phyloP scores from a whole-genome alignment of 768 basidiomycete genomes.

The Tulasnella sp. region DNA sequence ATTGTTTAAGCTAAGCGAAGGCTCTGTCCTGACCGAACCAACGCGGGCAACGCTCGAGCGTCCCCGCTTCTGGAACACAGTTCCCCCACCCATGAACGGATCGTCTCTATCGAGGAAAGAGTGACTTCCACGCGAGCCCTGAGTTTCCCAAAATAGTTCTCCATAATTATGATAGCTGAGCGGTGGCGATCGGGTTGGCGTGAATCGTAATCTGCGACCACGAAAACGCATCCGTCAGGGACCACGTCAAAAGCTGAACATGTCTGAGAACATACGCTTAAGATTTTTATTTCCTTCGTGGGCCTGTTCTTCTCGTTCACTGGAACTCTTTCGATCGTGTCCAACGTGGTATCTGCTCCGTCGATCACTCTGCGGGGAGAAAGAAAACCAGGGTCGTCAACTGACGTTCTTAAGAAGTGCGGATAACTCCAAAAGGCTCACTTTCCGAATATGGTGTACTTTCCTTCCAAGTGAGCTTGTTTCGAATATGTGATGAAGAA shows the following conservation, averaged over 20 bases:
- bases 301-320: constrained; percentile 91
- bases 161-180: constrained; percentile 36
- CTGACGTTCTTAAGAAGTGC: no score
- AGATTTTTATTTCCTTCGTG: constrained; percentile 75
- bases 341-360: constrained; percentile 88
- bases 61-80: no score
- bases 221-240: not conserved
- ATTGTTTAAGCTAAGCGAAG: not conserved
- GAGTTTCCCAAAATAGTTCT: constrained; percentile 34
- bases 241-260: not conserved
- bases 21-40: not conserved
- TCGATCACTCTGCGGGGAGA: constrained; percentile 69
- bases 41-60: not conserved
- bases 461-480: constrained; percentile 89
- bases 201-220: constrained; percentile 59
- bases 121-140: no score
- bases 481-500: constrained; percentile 78
- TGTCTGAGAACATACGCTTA: constrained; percentile 53
- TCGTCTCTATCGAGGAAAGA: no score
- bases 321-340: constrained; percentile 87
- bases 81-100: not conserved
- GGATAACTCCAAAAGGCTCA: constrained; percentile 32
- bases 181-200: constrained; percentile 92
- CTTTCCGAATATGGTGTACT: constrained; percentile 87
- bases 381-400: not conserved